A percentile compares a stretch with the other conserved stretches of the same genome.
Conservation (phyloP, 2,329 filamentous ascomycete genomes). For the Tolypocladium tundrense region DNA sequence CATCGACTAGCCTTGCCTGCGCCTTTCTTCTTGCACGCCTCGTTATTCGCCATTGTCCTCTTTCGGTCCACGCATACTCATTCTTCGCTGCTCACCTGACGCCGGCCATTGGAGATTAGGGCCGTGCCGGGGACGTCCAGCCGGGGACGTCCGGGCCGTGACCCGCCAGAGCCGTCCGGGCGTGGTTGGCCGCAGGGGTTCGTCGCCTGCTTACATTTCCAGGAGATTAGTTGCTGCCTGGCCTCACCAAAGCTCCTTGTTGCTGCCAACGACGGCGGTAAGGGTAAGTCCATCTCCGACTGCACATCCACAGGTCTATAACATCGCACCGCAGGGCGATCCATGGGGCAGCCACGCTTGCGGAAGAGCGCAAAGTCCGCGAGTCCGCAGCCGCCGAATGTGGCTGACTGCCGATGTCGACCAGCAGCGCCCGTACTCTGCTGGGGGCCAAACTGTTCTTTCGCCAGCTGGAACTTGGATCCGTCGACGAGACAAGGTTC, state of each 20-base stretch:
- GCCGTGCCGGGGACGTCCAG: not conserved
- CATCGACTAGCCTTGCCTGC: not conserved
- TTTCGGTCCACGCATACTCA: not conserved
- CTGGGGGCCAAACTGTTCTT: not conserved
- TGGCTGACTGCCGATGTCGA: no score
- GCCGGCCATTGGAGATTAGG: not conserved
- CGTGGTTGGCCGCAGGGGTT: not conserved
- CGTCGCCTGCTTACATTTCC: not conserved
- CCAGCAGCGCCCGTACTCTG: no score
- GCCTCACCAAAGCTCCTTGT: no score
- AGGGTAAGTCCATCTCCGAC: not conserved
- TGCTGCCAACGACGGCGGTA: not conserved
- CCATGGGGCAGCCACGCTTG: not conserved
- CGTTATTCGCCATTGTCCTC: no score
- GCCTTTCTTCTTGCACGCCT: not conserved
- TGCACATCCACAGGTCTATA: not conserved
- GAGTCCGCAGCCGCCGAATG: not conserved
- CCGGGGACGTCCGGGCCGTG: not conserved
- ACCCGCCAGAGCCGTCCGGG: not conserved
- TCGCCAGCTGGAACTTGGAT: no score
- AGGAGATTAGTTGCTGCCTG: not conserved
- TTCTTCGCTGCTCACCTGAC: not conserved
- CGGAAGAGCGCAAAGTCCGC: not conserved
- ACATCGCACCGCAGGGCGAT: not conserved
- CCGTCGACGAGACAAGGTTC: no score